phyloP scores from a whole-genome alignment of 2,329 filamentous ascomycete genomes.

The Colletotrichum aenigma region DNA sequence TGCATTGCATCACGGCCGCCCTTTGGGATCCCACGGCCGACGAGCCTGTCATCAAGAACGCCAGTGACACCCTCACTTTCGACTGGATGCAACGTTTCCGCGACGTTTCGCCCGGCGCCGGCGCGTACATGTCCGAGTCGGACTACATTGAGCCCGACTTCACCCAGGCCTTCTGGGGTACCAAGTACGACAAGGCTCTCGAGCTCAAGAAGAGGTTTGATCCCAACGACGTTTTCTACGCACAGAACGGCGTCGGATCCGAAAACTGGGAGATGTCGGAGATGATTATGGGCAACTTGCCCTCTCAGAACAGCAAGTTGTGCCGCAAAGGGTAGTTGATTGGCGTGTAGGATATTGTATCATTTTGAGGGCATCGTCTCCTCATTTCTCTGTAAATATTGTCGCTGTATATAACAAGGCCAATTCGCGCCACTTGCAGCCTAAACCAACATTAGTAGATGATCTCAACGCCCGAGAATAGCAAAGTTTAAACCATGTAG shows the following conservation, averaged over 20 bases:
- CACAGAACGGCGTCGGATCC: slow-evolving; percentile 19
- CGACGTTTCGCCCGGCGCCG: slow-evolving; percentile 21
- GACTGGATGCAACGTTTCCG: slow-evolving; percentile 40
- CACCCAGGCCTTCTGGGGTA: slow-evolving; percentile 23
- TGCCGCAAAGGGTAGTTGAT: slow-evolving; percentile 10
- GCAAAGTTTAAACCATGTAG: not conserved
- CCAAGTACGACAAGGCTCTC: slow-evolving; percentile 17
- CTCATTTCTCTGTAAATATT: slow-evolving; percentile 11
- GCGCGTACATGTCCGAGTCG: slow-evolving; percentile 26
- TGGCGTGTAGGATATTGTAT: not conserved
- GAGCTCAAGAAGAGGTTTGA: slow-evolving; percentile 22
- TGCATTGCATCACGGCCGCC: slow-evolving; percentile 35
- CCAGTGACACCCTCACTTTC: slow-evolving; percentile 30
- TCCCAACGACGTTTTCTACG: slow-evolving; percentile 22
- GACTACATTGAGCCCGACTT: slow-evolving; percentile 26
- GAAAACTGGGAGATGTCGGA: slow-evolving; percentile 22
- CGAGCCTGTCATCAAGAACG: slow-evolving; percentile 29
- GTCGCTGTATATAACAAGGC: not conserved
- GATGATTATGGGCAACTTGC: slow-evolving; percentile 20
- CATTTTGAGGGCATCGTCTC: not conserved
- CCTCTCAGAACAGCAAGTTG: slow-evolving; percentile 25
- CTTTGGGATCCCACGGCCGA: slow-evolving; percentile 35
- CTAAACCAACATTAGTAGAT: not conserved
- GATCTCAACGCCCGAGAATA: not conserved
- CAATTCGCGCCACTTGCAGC: not conserved